A percentile compares a stretch with the other conserved stretches of the same genome.
Evolutionary conservation across 352 stramenopile species (phyloP).

Genomic region (Phytophthora idaei): DNA sequence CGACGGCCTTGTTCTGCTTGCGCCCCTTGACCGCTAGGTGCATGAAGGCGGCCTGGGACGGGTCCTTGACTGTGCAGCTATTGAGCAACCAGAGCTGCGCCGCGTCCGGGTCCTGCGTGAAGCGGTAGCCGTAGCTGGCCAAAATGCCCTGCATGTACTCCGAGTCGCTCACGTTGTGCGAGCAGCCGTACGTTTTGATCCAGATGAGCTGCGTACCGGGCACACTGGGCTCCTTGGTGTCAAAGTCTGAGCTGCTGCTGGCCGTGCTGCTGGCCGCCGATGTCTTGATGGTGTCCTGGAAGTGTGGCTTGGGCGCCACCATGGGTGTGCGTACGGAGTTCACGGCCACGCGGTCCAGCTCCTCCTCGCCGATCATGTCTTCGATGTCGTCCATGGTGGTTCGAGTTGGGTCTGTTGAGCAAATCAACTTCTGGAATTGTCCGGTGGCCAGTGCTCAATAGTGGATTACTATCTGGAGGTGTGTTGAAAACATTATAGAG

Average conservation of each 20-base stretch:
- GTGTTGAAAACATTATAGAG: background rate
- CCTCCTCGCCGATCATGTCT: slow-evolving; percentile 80
- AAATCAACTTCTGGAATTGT: slow-evolving; percentile 11
- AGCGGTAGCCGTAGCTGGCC: slow-evolving; percentile 89
- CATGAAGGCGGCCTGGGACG: slow-evolving; percentile 90
- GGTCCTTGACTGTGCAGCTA: slow-evolving; percentile 94
- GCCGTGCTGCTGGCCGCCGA: slow-evolving; percentile 23
- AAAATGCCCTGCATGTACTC: slow-evolving; percentile 95
- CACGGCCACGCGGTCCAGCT: slow-evolving; percentile 59
- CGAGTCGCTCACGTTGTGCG: slow-evolving; percentile 93
- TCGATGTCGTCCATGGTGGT: slow-evolving; percentile 79
- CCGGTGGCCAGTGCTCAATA: slow-evolving; percentile 8
- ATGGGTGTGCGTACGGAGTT: slow-evolving; percentile 55
- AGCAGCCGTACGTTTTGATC: slow-evolving; percentile 93
- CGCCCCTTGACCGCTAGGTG: slow-evolving; percentile 88
- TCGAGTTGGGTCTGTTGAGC: background rate
- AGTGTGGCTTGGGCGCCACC: slow-evolving; percentile 63
- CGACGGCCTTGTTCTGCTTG: slow-evolving; percentile 80
- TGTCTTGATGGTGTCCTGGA: slow-evolving; percentile 16
- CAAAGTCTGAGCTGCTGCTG: slow-evolving; percentile 31
- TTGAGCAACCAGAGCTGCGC: slow-evolving; percentile 93
- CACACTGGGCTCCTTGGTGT: slow-evolving; percentile 33
- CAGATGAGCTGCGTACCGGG: slow-evolving; percentile 80
- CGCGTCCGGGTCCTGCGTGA: slow-evolving; percentile 73
- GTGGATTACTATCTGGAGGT: background rate